Evolutionary conservation across 306 rosid genomes (phyloP).

Genomic region (Glycine latifolia): DNA sequence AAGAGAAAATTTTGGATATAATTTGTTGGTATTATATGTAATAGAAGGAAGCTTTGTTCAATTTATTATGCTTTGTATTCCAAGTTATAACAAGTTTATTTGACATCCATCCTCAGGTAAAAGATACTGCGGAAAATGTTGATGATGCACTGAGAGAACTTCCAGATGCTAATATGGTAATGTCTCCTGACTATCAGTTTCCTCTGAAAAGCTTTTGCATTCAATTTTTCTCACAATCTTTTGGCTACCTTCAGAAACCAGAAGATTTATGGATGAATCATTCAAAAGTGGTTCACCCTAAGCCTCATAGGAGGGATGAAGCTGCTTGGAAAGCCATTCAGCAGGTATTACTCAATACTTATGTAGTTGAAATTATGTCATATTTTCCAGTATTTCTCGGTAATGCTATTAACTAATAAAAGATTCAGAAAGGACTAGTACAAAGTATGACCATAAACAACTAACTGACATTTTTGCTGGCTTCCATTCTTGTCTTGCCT

Average conservation of each 20-base stretch:
- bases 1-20: conserved; percentile 17
- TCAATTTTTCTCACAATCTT: conserved; percentile 36
- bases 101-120: conserved; percentile 63
- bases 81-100: conserved; percentile 29
- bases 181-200: conserved; percentile 7
- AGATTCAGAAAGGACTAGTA: conserved; percentile 29
- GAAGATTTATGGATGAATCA: conserved; percentile 95
- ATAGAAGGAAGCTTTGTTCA: neutral
- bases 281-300: conserved; percentile 85
- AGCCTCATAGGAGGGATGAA: conserved; percentile 86
- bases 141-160: conserved; percentile 91
- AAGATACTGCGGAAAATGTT: conserved; percentile 86
- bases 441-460: conserved; percentile 27
- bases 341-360: conserved; percentile 58
- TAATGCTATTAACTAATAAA: neutral
- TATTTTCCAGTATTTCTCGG: neutral
- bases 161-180: conserved; percentile 94
- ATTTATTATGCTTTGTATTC: conserved; percentile 27
- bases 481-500: neutral
- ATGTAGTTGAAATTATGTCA: neutral
- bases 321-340: conserved; percentile 82
- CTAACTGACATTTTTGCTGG: neutral
- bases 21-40: no score
- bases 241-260: conserved; percentile 73
- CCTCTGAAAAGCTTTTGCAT: conserved; percentile 36